phyloP scores from a whole-genome alignment of 495 filamentous ascomycete species.

The Aspergillus egyptiacus region DNA sequence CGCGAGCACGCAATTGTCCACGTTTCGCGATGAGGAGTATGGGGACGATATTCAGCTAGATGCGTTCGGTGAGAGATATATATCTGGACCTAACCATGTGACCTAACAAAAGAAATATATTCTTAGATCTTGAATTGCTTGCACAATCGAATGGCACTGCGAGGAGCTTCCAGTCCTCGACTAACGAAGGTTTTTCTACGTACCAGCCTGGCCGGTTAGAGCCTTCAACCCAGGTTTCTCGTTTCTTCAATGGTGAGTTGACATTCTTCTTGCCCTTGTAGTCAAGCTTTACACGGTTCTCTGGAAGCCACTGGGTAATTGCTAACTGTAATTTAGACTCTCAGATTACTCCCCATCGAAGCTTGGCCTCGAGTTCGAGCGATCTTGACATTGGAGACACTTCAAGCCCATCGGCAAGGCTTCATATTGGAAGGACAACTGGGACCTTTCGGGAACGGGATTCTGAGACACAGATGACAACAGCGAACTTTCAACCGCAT shows the following conservation, averaged over 20 bases:
- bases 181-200: not conserved
- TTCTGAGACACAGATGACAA: not conserved
- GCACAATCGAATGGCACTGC: constrained; percentile 22
- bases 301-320: not conserved
- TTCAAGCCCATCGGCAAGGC: constrained; percentile 29
- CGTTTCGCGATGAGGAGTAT: constrained; percentile 13
- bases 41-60: constrained; percentile 30
- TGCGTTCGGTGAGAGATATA: constrained; percentile 42
- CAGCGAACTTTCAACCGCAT: constrained; percentile 1
- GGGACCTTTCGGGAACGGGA: not conserved
- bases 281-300: not conserved
- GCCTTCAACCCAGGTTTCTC: constrained; percentile 17
- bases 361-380: constrained; percentile 25
- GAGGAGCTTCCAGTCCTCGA: not conserved
- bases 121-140: constrained; percentile 36
- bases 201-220: not conserved
- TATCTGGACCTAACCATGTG: not conserved
- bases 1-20: not conserved
- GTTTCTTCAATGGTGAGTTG: constrained; percentile 31
- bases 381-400: constrained; percentile 18
- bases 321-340: constrained; percentile 18
- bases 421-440: constrained; percentile 13
- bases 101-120: not conserved
- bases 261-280: not conserved
- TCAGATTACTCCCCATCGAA: constrained; percentile 22